phyloP scores from a whole-genome alignment of 2,329 filamentous ascomycete genomes.

The Colletotrichum zoysiae region DNA sequence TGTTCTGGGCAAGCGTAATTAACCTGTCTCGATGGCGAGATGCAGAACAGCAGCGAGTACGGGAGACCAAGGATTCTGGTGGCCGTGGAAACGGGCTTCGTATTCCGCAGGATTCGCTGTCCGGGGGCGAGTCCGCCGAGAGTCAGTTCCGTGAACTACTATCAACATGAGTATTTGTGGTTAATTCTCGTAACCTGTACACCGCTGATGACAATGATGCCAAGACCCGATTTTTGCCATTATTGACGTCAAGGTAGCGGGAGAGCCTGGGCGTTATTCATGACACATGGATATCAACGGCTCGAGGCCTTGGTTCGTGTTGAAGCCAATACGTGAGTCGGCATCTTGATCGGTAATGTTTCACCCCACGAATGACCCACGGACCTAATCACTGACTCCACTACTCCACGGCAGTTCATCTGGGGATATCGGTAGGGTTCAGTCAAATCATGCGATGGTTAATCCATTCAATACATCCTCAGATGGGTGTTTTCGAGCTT shows the following conservation, averaged over 20 bases:
- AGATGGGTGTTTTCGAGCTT: not conserved
- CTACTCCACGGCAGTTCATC: not conserved
- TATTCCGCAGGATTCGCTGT: no score
- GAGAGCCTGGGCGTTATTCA: not conserved
- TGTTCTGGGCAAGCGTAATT: no score
- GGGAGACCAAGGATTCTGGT: no score
- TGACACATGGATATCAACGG: no score
- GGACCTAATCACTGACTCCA: not conserved
- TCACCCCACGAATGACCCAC: constrained; percentile 4
- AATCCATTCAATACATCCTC: no score
- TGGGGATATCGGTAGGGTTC: not conserved
- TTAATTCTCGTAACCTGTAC: constrained; percentile 43
- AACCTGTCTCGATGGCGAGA: no score
- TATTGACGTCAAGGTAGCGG: not conserved
- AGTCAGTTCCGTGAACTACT: constrained; percentile 38
- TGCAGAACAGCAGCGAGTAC: no score
- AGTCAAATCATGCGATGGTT: not conserved
- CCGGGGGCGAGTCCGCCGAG: no score
- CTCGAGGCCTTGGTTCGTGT: not conserved
- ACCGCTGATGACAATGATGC: constrained; percentile 33
- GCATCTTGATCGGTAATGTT: not conserved
- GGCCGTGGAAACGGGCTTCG: no score
- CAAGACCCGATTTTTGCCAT: not conserved
- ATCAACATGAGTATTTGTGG: constrained; percentile 43
- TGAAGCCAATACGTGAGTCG: not conserved